These are phyloP conservation scores for Graphilbum fragrans DNA, from an alignment of 2,329 filamentous ascomycete species.

Conservation along the genomic window DNA sequence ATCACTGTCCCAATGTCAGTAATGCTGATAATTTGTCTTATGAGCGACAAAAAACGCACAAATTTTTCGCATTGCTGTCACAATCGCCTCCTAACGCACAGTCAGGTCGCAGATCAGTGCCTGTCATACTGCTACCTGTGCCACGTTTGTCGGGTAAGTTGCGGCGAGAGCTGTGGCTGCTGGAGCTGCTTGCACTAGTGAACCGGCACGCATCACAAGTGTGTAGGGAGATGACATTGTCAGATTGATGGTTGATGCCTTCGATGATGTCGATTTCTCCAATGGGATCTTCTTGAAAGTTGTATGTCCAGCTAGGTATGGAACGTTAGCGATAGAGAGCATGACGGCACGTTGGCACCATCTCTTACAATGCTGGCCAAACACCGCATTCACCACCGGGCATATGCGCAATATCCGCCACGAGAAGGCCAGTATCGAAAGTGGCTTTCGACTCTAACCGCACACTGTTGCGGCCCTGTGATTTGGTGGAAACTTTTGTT, in stretches of 20 bases:
- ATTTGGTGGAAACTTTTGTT: conserved; percentile 16
- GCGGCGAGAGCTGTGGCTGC: not conserved
- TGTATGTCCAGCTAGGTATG: conserved; percentile 12
- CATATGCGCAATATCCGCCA: conserved; percentile 36
- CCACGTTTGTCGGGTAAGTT: not conserved
- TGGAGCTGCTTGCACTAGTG: conserved; percentile 8
- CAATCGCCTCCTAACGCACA: conserved; percentile 12
- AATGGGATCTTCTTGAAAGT: conserved; percentile 30
- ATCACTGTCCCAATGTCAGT: conserved; percentile 5
- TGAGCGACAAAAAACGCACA: conserved; percentile 7
- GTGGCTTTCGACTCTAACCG: conserved; percentile 31
- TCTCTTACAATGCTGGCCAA: conserved; percentile 39
- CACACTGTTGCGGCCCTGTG: conserved; percentile 28
- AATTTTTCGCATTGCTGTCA: conserved; percentile 7
- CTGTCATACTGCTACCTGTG: conserved; percentile 1
- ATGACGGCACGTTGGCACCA: too few relatives aligned
- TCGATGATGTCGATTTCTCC: conserved; percentile 45
- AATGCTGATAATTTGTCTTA: too few relatives aligned
- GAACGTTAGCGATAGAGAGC: too few relatives aligned
- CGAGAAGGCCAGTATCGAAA: conserved; percentile 33
- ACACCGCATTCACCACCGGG: conserved; percentile 33
- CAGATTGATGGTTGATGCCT: conserved; percentile 29
- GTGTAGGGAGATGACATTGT: conserved; percentile 35
- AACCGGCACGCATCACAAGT: conserved; percentile 31
- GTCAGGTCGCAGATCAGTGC: conserved; percentile 8